Percentiles rank a stretch among this genome's conserved stretches.
These are phyloP conservation scores for Coniochaeta sp. DNA, from an alignment of 2,329 filamentous ascomycete species.

Conservation along the genomic window DNA sequence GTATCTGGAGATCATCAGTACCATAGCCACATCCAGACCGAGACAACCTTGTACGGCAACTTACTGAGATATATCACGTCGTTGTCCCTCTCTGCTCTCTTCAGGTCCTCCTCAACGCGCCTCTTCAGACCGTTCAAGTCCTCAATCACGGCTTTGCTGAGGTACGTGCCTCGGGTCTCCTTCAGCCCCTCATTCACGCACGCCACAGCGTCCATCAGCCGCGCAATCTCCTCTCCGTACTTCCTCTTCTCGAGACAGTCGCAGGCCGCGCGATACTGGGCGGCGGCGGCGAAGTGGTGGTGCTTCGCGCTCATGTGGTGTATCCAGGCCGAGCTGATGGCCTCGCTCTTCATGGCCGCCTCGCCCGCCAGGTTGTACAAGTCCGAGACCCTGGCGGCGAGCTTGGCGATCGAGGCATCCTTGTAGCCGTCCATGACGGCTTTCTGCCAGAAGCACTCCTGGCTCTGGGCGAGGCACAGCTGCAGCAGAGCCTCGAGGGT, in stretches of 20 bases:
- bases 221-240: conserved; percentile 91
- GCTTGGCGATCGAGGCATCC: conserved; percentile 82
- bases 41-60: no score
- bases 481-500: conserved; percentile 79
- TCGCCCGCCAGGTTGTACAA: conserved; percentile 81
- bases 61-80: conserved; percentile 84
- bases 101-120: conserved; percentile 78
- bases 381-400: conserved; percentile 84
- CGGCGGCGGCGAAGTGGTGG: conserved; percentile 92
- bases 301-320: conserved; percentile 97
- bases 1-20: conserved; percentile 43
- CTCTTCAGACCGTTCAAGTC: conserved; percentile 80
- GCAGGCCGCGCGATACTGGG: conserved; percentile 84
- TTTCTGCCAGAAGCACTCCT: conserved; percentile 98
- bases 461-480: conserved; percentile 82
- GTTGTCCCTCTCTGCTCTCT: conserved; percentile 91
- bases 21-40: no score
- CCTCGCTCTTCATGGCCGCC: conserved; percentile 78
- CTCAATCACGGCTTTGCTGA: conserved; percentile 73
- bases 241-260: conserved; percentile 89
- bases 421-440: conserved; percentile 91
- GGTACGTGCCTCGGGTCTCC: conserved; percentile 63
- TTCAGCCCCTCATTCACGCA: conserved; percentile 84
- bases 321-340: conserved; percentile 91
- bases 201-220: conserved; percentile 70